These are phyloP conservation scores for Cardamine occulta DNA, from an alignment of 345 rosid species.

Conservation along the genomic window DNA sequence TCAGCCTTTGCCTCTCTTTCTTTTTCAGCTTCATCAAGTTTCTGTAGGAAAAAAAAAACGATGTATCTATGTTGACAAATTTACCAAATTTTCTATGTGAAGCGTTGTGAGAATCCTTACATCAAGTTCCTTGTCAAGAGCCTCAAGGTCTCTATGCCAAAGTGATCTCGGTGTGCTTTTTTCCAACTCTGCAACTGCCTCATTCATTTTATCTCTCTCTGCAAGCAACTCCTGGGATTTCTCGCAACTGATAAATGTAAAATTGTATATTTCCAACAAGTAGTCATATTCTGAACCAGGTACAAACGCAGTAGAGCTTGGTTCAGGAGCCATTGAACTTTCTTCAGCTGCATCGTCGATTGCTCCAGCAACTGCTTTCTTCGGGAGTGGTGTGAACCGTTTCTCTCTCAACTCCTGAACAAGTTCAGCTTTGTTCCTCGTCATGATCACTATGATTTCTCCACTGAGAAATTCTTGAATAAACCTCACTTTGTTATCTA, in stretches of 20 bases:
- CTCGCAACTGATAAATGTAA: too few species aligned
- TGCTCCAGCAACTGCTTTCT: too few species aligned
- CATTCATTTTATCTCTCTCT: conserved; percentile 61
- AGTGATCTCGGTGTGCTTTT: conserved; percentile 61
- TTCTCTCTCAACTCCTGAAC: too few species aligned
- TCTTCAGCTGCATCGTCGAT: too few species aligned
- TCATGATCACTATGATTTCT: too few species aligned
- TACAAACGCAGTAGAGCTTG: conserved; percentile 41
- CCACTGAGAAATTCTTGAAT: too few species aligned
- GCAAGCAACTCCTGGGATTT: conserved; percentile 69
- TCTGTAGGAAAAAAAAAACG: conserved; percentile 52
- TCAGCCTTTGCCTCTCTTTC: conserved; percentile 44
- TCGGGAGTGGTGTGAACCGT: too few species aligned
- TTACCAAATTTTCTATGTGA: background rate
- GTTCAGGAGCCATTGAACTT: too few species aligned
- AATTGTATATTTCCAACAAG: conserved; percentile 66
- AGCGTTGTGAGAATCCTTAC: conserved; percentile 55
- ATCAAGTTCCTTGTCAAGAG: conserved; percentile 67
- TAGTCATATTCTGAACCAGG: conserved; percentile 78
- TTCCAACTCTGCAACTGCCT: conserved; percentile 61
- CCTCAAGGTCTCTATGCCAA: conserved; percentile 79
- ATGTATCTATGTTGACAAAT: background rate
- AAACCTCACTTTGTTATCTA: too few species aligned
- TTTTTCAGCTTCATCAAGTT: conserved; percentile 58
- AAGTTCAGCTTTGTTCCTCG: too few species aligned